These are phyloP conservation scores for Komagataella phaffii DNA, from an alignment of 805 yeast species.

Conservation along the genomic window DNA sequence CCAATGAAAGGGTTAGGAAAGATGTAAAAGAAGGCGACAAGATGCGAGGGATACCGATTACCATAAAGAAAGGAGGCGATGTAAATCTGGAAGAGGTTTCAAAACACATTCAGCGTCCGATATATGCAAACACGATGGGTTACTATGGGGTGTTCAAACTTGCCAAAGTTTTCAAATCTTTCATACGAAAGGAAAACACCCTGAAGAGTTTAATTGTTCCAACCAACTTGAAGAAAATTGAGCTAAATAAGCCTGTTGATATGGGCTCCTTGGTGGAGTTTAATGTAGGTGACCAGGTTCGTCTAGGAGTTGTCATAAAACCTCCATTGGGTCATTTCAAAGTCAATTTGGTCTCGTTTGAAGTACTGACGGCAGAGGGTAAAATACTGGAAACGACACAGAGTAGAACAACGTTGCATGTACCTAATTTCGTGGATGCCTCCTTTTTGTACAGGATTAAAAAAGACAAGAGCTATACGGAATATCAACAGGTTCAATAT, in stretches of 20 bases:
- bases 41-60: neutral
- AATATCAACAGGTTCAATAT: neutral
- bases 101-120: neutral
- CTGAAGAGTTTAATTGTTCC: too few relatives aligned
- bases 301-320: neutral
- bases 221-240: neutral
- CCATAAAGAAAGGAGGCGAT: neutral
- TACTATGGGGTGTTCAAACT: neutral
- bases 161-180: neutral
- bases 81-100: neutral
- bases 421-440: neutral
- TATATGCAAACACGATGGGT: neutral
- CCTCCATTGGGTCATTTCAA: neutral
- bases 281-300: neutral
- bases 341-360: neutral
- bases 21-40: neutral
- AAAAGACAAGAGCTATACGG: neutral
- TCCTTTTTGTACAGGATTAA: neutral
- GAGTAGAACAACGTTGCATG: neutral
- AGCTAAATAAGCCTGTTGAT: neutral
- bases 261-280: neutral
- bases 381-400: neutral
- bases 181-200: neutral
- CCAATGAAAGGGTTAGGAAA: neutral
- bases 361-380: neutral